phyloP scores from a whole-genome alignment of 2,329 filamentous ascomycete genomes.

The Lecanicillium sp. region DNA sequence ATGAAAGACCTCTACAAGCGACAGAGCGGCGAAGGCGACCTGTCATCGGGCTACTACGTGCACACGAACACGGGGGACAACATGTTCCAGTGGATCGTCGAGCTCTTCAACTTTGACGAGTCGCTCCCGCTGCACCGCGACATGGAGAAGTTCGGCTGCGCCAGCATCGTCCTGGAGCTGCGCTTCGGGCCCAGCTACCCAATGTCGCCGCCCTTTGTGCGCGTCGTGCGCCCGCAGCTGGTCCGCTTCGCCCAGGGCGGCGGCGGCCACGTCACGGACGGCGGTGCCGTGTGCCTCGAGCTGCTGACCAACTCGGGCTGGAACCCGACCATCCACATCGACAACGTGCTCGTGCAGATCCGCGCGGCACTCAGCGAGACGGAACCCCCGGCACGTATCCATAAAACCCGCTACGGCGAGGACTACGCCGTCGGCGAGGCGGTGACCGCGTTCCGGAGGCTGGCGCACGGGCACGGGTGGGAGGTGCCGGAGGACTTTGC shows the following conservation, averaged over 20 bases:
- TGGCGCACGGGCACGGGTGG: slow-evolving; percentile 23
- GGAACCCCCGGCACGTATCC: slow-evolving; percentile 71
- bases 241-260: slow-evolving; percentile 65
- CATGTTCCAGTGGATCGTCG: slow-evolving; percentile 86
- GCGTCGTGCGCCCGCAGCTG: slow-evolving; percentile 76
- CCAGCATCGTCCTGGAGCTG: slow-evolving; percentile 72
- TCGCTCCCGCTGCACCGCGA: slow-evolving; percentile 65
- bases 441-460: slow-evolving; percentile 64
- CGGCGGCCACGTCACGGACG: slow-evolving; percentile 78
- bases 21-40: slow-evolving; percentile 54
- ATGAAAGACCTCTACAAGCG: slow-evolving; percentile 57
- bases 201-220: slow-evolving; percentile 74
- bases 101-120: slow-evolving; percentile 75
- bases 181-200: slow-evolving; percentile 75
- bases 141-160: slow-evolving; percentile 56
- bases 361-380: slow-evolving; percentile 65
- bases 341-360: slow-evolving; percentile 75
- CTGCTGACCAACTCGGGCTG: slow-evolving; percentile 79
- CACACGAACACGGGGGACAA: slow-evolving; percentile 61
- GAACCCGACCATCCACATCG: slow-evolving; percentile 66
- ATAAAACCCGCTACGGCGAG: slow-evolving; percentile 18
- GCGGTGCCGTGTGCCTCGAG: slow-evolving; percentile 81
- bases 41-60: slow-evolving; percentile 79
- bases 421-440: slow-evolving; percentile 68
- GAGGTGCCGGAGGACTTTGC: slow-evolving; percentile 45